phyloP scores from a whole-genome alignment of 1,284 basidiomycete genomes.

The Spongiforma sp. region DNA sequence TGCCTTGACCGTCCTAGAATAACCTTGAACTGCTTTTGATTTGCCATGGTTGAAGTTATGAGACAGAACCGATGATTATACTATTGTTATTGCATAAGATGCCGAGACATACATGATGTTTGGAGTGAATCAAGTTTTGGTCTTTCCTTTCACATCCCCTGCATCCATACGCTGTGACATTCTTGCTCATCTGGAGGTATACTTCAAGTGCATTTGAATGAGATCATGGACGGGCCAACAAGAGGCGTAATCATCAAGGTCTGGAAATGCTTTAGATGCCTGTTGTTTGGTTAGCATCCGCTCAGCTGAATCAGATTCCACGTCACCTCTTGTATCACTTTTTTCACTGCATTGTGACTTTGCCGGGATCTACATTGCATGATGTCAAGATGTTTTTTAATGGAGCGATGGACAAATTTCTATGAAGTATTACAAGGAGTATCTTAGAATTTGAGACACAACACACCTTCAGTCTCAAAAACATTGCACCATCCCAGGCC shows the following conservation, averaged over 20 bases:
- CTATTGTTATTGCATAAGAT: not conserved
- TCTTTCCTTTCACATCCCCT: not conserved
- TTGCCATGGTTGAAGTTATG: too few relatives aligned
- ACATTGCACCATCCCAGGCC: not conserved
- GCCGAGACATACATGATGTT: not conserved
- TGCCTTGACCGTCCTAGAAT: too few relatives aligned
- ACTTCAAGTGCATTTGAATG: conserved; percentile 12
- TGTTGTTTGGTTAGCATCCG: too few relatives aligned
- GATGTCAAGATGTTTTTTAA: conserved; percentile 8
- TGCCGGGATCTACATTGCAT: not conserved
- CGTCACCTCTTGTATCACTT: not conserved
- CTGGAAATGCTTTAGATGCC: conserved; percentile 4
- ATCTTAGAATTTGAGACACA: not conserved
- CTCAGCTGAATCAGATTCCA: too few relatives aligned
- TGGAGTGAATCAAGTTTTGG: not conserved
- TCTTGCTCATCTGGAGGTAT: conserved; percentile 9
- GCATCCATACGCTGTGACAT: not conserved
- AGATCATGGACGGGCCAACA: conserved; percentile 15
- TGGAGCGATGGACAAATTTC: conserved; percentile 9
- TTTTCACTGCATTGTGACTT: not conserved
- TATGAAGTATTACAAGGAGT: not conserved
- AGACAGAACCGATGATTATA: too few relatives aligned
- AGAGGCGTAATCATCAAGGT: not conserved
- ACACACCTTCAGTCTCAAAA: conserved; percentile 5
- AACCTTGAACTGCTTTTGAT: too few relatives aligned